Evolutionary conservation across 805 yeast genomes (phyloP), one percentile per base, ranked within the genome.

Genomic region (Hanseniaspora pseudoguilliermondii): DNA sequence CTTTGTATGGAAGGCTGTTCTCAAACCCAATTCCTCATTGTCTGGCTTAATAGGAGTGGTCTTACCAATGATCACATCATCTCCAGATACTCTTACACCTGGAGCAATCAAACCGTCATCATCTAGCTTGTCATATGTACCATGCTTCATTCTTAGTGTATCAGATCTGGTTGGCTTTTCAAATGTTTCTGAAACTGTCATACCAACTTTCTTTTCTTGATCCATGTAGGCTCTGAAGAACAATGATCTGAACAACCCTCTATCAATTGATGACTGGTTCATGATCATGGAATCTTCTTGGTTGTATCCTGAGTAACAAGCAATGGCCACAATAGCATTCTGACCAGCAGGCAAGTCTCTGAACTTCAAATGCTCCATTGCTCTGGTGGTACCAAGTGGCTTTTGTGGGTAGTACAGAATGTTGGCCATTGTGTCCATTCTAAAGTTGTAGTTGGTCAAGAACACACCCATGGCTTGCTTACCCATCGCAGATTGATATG

Each of bases 261-360:
- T 78, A 71, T 93, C 98, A 67, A 93, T 93, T 39, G 96, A 86
- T 11, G 95, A 84, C 75, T 93, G 98, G 71, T 93, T 93, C 98
- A 93, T 93, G 75, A 93, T 93, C 93, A 93, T 88, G 43, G 98
- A 93, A 84, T 93, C 98, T 84, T 93, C 98, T 77, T 93, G 98
- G 72, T 93, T 93, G 73, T 93, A 93, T 67, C 98, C 98, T 43
- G 96, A 86, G 73, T 93, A 93, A 79, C 98, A 93, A 46, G 95
- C 81, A 77, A 93, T 93, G 32, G 98, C 98, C 48, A 93, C 98
- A 71, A 93, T 82, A 29, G 98, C 98, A 68, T 93, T 93, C 75
- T 93, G 98, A 58, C 98, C 98, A 58, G 98, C 98, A 40, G 98
- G 98, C 60, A 93, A 77, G 72, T 93, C 98, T 75, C 98, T 81